phyloP scores from a whole-genome alignment of 768 basidiomycete species.

The Coprinellus aureogranulatus region DNA sequence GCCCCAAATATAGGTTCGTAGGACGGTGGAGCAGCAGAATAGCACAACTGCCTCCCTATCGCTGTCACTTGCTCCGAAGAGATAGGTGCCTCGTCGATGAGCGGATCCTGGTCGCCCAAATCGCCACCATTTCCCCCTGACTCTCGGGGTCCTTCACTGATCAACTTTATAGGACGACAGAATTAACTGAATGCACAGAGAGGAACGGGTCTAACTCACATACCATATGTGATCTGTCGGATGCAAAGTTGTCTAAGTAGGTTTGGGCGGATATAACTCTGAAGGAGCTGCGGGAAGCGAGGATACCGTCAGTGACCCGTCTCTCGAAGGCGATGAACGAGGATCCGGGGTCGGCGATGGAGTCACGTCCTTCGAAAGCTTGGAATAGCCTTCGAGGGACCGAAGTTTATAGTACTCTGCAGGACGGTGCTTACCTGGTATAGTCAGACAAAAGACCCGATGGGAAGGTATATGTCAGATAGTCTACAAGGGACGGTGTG shows the following conservation, averaged over 20 bases:
- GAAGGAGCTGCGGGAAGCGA: constrained; percentile 46
- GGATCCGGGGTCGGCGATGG: background rate
- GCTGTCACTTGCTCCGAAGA: too few species aligned
- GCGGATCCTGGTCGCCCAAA: background rate
- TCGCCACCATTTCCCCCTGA: background rate
- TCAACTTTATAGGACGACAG: background rate
- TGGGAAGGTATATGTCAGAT: constrained; percentile 46
- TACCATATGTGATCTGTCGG: constrained; percentile 78
- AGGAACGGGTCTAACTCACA: too few species aligned
- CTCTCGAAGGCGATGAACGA: background rate
- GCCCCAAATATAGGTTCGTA: constrained; percentile 51
- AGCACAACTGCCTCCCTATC: background rate
- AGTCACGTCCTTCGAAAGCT: background rate
- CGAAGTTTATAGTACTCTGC: too few species aligned
- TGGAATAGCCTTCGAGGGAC: background rate
- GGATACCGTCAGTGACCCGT: background rate
- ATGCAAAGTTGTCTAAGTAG: constrained; percentile 63
- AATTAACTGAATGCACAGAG: too few species aligned
- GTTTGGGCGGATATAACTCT: constrained; percentile 53
- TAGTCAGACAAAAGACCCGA: constrained; percentile 32
- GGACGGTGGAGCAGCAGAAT: constrained; percentile 40
- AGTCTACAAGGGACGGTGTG: constrained; percentile 32
- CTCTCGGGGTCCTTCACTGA: background rate
- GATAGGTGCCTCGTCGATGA: background rate
- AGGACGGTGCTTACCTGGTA: constrained; percentile 43